A percentile compares a stretch with the other conserved stretches of the same genome.
phyloP scores from a whole-genome alignment of 2,329 filamentous ascomycete species.

The Aureobasidium sp. region DNA sequence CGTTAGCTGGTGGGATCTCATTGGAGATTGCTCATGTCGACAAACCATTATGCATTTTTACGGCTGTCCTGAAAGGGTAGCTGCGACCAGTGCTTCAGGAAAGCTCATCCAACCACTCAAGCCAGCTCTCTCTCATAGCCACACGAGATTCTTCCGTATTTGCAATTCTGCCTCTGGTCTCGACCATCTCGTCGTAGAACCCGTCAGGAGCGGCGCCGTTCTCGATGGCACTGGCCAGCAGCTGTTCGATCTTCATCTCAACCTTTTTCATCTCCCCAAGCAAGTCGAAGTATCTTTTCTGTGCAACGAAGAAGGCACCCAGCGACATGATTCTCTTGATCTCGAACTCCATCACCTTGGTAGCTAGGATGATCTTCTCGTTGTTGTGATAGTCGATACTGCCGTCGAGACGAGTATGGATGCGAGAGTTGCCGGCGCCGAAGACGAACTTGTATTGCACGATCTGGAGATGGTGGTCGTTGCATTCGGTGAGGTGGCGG shows the following conservation, averaged over 20 bases:
- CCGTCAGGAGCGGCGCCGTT: no score
- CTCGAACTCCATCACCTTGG: neutral
- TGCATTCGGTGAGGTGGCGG: neutral
- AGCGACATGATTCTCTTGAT: neutral
- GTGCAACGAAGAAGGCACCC: neutral
- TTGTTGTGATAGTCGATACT: neutral
- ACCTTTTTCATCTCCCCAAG: neutral
- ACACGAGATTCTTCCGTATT: neutral
- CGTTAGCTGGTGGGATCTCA: no score
- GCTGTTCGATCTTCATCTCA: neutral
- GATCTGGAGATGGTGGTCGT: neutral
- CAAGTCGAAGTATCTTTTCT: neutral
- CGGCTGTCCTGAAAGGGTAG: neutral
- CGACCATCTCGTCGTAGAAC: neutral
- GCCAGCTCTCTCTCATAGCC: neutral
- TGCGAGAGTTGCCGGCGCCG: neutral
- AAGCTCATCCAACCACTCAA: neutral
- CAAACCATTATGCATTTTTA: no score
- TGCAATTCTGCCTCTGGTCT: neutral
- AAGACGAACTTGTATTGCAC: neutral
- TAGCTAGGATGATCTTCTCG: neutral
- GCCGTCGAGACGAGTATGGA: neutral
- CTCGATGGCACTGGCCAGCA: neutral
- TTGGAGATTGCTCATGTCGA: no score
- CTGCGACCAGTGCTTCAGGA: neutral